Percentiles rank a stretch among this genome's conserved stretches.
phyloP scores from a whole-genome alignment of 257 asterid species.

The Solanum paucissectum region DNA sequence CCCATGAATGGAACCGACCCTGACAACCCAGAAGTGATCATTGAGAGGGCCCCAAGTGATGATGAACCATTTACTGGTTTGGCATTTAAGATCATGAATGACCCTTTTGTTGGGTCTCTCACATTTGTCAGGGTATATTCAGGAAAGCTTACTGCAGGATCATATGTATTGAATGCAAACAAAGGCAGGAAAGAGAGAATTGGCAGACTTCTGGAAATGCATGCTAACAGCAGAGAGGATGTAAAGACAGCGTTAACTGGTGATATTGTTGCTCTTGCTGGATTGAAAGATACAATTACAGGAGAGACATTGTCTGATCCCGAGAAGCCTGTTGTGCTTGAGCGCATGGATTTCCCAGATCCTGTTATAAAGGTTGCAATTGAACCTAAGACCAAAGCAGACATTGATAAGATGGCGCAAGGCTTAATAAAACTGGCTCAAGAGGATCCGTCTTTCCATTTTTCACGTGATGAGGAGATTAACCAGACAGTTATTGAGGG shows the following conservation, averaged over 20 bases:
- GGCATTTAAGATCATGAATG: conserved; percentile 95
- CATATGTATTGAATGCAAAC: conserved; percentile 77
- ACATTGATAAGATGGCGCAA: conserved; percentile 81
- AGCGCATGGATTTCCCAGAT: conserved; percentile 98
- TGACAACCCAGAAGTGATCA: conserved; percentile 57
- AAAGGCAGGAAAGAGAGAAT: conserved; percentile 92
- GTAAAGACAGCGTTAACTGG: conserved; percentile 69
- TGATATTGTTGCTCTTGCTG: conserved; percentile 93
- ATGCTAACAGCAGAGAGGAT: conserved; percentile 95
- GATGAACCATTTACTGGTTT: conserved; percentile 80
- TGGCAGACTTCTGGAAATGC: conserved; percentile 94
- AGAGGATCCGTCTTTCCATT: conserved; percentile 98
- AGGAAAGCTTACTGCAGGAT: conserved; percentile 81
- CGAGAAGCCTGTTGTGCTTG: conserved; percentile 73
- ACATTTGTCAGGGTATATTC: conserved; percentile 85
- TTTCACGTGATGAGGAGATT: conserved; percentile 87
- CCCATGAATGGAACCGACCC: conserved; percentile 88
- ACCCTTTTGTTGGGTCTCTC: conserved; percentile 83
- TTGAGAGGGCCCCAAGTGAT: conserved; percentile 49
- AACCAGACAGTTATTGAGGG: conserved; percentile 97
- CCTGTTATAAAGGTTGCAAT: conserved; percentile 98
- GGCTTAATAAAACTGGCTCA: conserved; percentile 92
- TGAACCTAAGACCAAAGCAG: conserved; percentile 96
- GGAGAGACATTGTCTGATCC: conserved; percentile 91
- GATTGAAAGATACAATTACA: conserved; percentile 84